Base-by-base conservation (phyloP, 352 stramenopile species). In the Globisporangium nunn region DNA sequence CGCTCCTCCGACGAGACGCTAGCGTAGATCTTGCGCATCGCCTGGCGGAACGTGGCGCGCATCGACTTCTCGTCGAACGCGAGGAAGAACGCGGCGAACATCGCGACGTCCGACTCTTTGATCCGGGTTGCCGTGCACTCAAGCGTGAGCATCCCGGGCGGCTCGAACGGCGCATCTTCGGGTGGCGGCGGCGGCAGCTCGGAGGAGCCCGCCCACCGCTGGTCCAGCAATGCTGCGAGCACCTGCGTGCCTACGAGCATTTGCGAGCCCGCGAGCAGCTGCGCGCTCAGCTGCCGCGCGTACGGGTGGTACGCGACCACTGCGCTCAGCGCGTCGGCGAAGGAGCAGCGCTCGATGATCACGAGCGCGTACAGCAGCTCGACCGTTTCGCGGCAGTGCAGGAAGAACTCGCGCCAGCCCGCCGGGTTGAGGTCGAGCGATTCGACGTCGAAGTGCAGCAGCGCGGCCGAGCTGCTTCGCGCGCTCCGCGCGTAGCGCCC, bases 21-120 rank as follows among this genome's bases (percentile, higher is more conserved):
- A 23, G 23, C 23, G 23, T 23, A 23, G 23, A 23, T 23, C 23
- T 23, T 23, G 23, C 23, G 23, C 23, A 23, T 23, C 23, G 23
- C 23, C 23, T 23, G 23, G 0, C 23, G 23, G 23, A 23, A 48
- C 50, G 30, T 14, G 50, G 12, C 18, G 14, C 50, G 28, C 51
- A 56, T 14, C 23, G 39, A 50, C 2, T 4, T 15, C 12, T 37
- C 39, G 52, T 56, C 50, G 23, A 37, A 37, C 33, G 33, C 33
- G 10, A 37, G 33, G 50, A 35, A 48, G 50, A 56, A 48, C 52
- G 40, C 37, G 12, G 4, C 17, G 40, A 39, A 31, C 52, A 56
- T 45, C 29, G 44, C 40, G 23, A 41, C 52, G 17, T 56, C 52
- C 17, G 49, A 40, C 31, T 33, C 49, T 8, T 23, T 2, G 6